A percentile compares a stretch with the other conserved stretches of the same genome.
Conservation (phyloP, 345 rosid genomes). For the Brassica cretica region DNA sequence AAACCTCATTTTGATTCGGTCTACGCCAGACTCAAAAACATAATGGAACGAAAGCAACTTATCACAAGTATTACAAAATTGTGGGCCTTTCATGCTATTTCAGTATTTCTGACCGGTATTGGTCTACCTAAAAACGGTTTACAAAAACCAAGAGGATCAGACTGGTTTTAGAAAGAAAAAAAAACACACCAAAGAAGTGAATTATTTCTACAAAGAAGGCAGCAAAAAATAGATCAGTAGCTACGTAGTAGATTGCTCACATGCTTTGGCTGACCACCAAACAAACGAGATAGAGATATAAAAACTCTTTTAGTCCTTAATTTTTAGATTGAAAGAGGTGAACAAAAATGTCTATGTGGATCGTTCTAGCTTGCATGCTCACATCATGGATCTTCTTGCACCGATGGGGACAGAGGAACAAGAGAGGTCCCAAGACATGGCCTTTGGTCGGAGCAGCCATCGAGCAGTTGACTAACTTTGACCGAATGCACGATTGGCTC, state of each 20-base stretch:
- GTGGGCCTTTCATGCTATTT: neutral
- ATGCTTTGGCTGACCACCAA: slow-evolving; percentile 27
- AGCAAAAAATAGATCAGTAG: slow-evolving; percentile 43
- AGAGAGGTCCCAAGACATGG: slow-evolving; percentile 89
- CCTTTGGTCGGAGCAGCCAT: slow-evolving; percentile 87
- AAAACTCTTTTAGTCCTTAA: slow-evolving; percentile 12
- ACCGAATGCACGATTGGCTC: slow-evolving; percentile 93
- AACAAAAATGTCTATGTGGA: slow-evolving; percentile 39
- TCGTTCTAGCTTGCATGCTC: slow-evolving; percentile 49
- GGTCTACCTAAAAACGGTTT: slow-evolving; percentile 14
- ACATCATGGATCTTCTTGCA: slow-evolving; percentile 66
- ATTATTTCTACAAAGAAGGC: neutral
- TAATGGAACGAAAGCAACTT: slow-evolving; percentile 1
- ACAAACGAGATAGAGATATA: slow-evolving; percentile 23
- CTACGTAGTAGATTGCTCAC: slow-evolving; percentile 40
- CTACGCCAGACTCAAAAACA: slow-evolving; percentile 26
- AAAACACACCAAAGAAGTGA: slow-evolving; percentile 33
- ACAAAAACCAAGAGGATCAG: neutral
- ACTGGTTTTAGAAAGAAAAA: neutral
- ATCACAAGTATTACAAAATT: neutral
- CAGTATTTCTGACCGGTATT: slow-evolving; percentile 12
- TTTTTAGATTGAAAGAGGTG: slow-evolving; percentile 16
- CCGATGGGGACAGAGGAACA: slow-evolving; percentile 74
- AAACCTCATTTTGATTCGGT: slow-evolving; percentile 28
- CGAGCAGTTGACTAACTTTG: slow-evolving; percentile 75